Conservation (phyloP, 306 rosid genomes). For the Lathyrus sativus region DNA sequence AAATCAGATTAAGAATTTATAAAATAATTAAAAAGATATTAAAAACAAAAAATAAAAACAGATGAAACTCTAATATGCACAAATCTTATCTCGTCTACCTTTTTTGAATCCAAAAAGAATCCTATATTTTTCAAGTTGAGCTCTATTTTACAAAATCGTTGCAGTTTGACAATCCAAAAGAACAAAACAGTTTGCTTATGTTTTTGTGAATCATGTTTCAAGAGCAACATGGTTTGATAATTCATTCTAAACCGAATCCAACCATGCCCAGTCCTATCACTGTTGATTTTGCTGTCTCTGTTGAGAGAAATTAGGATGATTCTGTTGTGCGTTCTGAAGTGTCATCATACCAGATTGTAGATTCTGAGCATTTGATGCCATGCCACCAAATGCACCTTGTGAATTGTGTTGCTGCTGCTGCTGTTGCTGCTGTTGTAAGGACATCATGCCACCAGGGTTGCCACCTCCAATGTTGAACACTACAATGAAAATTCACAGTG, state of each 20-base stretch:
- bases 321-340: conserved; percentile 70
- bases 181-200: neutral
- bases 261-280: conserved; percentile 33
- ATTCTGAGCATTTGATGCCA: conserved; percentile 74
- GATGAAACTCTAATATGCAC: neutral
- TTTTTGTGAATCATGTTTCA: conserved; percentile 11
- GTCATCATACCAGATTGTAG: conserved; percentile 74
- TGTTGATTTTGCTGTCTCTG: conserved; percentile 92
- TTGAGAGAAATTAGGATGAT: conserved; percentile 78
- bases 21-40: too few relatives aligned
- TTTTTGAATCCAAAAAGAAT: neutral
- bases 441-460: conserved; percentile 78
- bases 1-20: neutral
- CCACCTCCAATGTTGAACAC: conserved; percentile 85
- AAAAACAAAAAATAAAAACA: neutral
- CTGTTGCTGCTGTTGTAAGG: conserved; percentile 60
- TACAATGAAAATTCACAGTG: conserved; percentile 46
- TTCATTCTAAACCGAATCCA: conserved; percentile 30
- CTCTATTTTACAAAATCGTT: conserved; percentile 7
- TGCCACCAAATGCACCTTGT: conserved; percentile 76
- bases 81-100: neutral
- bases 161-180: conserved; percentile 2
- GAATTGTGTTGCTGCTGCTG: conserved; percentile 60
- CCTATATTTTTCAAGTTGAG: neutral
- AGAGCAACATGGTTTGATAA: conserved; percentile 1